A percentile compares a stretch with the other conserved stretches of the same genome.
Conservation (phyloP, 2,329 filamentous ascomycete species). For the Trichoderma aggressivum region DNA sequence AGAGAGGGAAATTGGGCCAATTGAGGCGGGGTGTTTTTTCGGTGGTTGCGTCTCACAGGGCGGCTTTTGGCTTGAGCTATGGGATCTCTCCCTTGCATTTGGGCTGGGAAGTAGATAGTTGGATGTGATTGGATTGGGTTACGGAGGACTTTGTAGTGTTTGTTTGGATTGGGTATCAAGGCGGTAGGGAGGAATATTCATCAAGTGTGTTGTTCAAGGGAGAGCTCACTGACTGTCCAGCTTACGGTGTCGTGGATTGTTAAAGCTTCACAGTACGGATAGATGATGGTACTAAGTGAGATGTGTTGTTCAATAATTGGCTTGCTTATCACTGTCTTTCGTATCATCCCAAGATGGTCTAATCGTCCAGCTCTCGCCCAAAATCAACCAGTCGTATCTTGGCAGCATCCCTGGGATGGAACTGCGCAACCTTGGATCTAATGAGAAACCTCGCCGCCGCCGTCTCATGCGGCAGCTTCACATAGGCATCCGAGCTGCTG, state of each 20-base stretch:
- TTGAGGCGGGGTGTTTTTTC: constrained; percentile 20
- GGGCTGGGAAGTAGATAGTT: neutral
- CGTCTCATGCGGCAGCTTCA: constrained; percentile 57
- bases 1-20: constrained; percentile 28
- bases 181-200: neutral
- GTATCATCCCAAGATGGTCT: constrained; percentile 24
- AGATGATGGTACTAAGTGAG: too few relatives aligned
- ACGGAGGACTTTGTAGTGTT: neutral
- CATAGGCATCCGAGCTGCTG: constrained; percentile 55
- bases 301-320: neutral
- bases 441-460: constrained; percentile 62
- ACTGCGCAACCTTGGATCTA: constrained; percentile 62
- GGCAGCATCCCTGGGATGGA: constrained; percentile 61
- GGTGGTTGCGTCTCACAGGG: constrained; percentile 24
- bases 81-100: neutral
- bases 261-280: too few relatives aligned
- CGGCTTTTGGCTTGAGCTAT: neutral
- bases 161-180: neutral
- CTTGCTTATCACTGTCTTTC: neutral
- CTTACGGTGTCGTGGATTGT: too few relatives aligned
- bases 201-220: neutral
- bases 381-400: constrained; percentile 60
- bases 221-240: too few relatives aligned
- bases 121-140: neutral
- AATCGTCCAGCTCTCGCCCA: constrained; percentile 58